phyloP scores from a whole-genome alignment of 2,329 filamentous ascomycete species.

The Microsporum audouinii region DNA sequence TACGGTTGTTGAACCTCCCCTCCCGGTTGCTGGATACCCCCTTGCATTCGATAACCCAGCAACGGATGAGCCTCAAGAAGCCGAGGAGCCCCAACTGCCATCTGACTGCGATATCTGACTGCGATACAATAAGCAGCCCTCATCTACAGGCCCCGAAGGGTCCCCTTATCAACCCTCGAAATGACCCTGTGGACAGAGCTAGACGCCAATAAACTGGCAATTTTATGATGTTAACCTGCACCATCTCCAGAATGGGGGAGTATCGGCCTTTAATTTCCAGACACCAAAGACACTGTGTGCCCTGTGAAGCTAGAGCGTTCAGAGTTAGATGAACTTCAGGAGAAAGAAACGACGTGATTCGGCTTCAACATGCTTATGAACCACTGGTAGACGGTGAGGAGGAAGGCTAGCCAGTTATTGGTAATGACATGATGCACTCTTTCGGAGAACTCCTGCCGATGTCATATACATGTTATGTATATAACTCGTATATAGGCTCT shows the following conservation, averaged over 20 bases:
- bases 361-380: too few species aligned
- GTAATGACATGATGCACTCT: too few species aligned
- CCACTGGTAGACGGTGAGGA: too few species aligned
- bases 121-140: neutral
- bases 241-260: neutral
- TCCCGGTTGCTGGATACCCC: conserved; percentile 12
- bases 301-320: neutral
- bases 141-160: too few species aligned
- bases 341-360: neutral
- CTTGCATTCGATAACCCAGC: conserved; percentile 10
- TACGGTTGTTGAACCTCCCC: conserved; percentile 8
- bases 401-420: too few species aligned
- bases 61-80: neutral
- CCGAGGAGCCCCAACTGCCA: conserved; percentile 6
- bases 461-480: too few species aligned
- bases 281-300: neutral
- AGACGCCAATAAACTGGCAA: neutral
- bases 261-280: neutral
- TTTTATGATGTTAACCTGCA: neutral
- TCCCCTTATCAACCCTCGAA: too few species aligned
- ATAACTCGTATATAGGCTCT: too few species aligned
- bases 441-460: too few species aligned
- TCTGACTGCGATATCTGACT: conserved; percentile 7
- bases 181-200: too few species aligned
- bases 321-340: neutral